Conservation (phyloP, 2,329 filamentous ascomycete species). For the Emydomyces testavorans region DNA sequence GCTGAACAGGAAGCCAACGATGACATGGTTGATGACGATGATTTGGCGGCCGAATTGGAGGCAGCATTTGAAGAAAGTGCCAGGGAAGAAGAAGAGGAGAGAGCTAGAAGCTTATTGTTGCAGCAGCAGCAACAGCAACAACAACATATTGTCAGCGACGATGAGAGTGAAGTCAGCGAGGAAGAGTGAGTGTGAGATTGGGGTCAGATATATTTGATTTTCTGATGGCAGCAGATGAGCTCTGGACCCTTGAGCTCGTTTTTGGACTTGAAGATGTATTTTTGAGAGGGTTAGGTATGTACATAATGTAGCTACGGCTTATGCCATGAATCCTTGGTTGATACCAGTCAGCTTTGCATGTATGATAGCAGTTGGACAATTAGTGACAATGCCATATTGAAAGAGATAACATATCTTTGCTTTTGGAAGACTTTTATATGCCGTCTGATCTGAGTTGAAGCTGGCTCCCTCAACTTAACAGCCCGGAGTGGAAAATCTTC, state of each 20-base stretch:
- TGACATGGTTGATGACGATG: constrained; percentile 38
- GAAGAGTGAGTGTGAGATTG: constrained; percentile 40
- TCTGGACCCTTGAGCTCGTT: too few relatives aligned
- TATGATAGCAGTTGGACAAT: too few relatives aligned
- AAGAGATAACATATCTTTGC: too few relatives aligned
- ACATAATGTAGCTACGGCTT: too few relatives aligned
- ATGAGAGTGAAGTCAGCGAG: constrained; percentile 54
- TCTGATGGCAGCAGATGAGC: constrained; percentile 4
- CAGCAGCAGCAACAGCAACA: constrained; percentile 24
- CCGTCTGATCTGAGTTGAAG: too few relatives aligned
- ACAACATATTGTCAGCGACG: constrained; percentile 32
- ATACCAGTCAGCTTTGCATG: too few relatives aligned
- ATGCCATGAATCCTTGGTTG: too few relatives aligned
- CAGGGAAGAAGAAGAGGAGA: constrained; percentile 34
- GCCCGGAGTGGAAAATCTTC: neutral
- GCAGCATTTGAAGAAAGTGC: constrained; percentile 40
- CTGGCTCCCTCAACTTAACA: too few relatives aligned
- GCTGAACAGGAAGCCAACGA: constrained; percentile 25
- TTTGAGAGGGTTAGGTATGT: too few relatives aligned
- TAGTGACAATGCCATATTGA: too few relatives aligned
- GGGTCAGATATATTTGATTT: constrained; percentile 9
- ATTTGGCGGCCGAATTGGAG: constrained; percentile 48
- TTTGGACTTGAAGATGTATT: too few relatives aligned
- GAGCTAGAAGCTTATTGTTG: constrained; percentile 25
- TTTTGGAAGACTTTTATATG: too few relatives aligned